Evolutionary conservation across 225 moss, liverwort and hornwort genomes (phyloP).

Genomic region (Neckera pumila): DNA sequence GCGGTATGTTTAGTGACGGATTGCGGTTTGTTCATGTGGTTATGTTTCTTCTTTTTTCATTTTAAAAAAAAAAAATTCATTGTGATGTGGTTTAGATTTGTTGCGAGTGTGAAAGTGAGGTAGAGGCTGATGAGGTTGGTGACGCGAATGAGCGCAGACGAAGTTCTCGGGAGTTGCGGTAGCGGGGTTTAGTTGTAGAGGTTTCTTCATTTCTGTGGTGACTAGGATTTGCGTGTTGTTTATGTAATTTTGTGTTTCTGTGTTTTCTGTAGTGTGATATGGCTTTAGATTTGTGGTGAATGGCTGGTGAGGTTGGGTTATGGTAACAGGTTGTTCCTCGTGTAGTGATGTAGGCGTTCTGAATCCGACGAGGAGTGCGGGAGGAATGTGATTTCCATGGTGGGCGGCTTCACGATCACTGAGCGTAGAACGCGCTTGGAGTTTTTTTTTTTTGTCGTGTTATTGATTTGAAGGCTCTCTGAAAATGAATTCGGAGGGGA

Average conservation of each 20-base stretch:
- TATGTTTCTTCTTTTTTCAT: neutral
- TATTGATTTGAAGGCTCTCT: neutral
- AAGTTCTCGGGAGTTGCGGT: neutral
- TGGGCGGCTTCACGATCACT: neutral
- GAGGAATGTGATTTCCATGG: neutral
- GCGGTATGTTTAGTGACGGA: neutral
- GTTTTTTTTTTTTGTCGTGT: neutral
- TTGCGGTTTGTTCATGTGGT: neutral
- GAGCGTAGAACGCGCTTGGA: neutral
- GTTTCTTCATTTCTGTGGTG: neutral
- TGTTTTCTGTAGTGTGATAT: neutral
- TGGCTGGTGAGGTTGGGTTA: neutral
- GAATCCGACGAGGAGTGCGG: neutral
- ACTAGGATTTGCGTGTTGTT: neutral
- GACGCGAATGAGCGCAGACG: neutral
- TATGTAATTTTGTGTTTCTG: neutral
- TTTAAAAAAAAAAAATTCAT: no score
- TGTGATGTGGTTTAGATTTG: neutral
- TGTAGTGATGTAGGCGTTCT: constrained; percentile 1
- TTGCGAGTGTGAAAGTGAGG: neutral
- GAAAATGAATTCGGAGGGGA: constrained; percentile 17
- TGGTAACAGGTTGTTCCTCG: neutral
- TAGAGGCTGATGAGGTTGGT: neutral
- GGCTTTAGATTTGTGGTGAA: neutral
- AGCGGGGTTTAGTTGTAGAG: neutral